These are phyloP conservation scores for Fraxinus dipetala DNA, from an alignment of 305 asterid genomes.

Conservation along the genomic window DNA sequence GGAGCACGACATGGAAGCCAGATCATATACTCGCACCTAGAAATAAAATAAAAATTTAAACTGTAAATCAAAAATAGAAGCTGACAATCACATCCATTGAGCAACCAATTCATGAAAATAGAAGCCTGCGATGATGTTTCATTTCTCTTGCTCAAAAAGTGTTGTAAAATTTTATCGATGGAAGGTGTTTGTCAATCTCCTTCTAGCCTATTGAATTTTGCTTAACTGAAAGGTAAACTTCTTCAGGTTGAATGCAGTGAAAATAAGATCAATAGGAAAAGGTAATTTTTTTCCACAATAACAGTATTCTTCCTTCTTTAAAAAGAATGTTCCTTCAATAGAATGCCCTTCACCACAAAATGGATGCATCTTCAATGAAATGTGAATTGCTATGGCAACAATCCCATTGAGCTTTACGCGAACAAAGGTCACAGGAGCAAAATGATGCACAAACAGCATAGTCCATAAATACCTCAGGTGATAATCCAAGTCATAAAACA, in stretches of 20 bases:
- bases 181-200: background rate
- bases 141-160: background rate
- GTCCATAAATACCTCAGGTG: background rate
- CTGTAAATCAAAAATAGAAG: slow-evolving; percentile 7
- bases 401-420: background rate
- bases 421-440: background rate
- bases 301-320: background rate
- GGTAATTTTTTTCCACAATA: background rate
- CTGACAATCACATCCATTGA: slow-evolving; percentile 11
- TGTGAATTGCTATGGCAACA: background rate
- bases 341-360: background rate
- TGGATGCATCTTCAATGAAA: background rate
- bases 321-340: background rate
- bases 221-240: background rate
- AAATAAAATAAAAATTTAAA: slow-evolving; percentile 18
- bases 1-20: slow-evolving; percentile 91
- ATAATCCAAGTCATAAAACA: background rate
- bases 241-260: background rate
- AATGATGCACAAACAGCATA: background rate
- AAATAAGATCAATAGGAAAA: background rate
- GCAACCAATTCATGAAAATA: background rate
- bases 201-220: background rate
- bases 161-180: background rate
- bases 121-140: slow-evolving; percentile 3
- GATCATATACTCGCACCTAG: slow-evolving; percentile 89